Percentiles rank a stretch among this genome's conserved stretches.
These are phyloP conservation scores for Aspergillus niger DNA, from an alignment of 2,329 filamentous ascomycete genomes.

Conservation along the genomic window DNA sequence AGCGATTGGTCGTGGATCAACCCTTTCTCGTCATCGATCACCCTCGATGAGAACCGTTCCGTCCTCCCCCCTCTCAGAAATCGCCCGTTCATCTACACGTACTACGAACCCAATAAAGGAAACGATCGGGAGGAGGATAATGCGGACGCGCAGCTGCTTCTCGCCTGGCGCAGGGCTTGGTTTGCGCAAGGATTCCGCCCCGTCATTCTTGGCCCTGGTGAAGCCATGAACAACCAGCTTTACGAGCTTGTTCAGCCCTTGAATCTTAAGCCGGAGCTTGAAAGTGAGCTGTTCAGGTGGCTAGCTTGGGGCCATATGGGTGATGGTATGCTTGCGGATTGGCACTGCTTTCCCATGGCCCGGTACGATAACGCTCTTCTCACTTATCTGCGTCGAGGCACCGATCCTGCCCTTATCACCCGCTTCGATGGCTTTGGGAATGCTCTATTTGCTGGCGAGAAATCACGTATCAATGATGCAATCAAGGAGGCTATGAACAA, in stretches of 20 bases:
- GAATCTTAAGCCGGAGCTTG: conserved; percentile 62
- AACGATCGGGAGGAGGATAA: conserved; percentile 66
- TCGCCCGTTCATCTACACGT: conserved; percentile 82
- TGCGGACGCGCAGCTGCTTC: conserved; percentile 75
- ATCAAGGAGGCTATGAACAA: conserved; percentile 63
- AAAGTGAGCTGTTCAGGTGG: conserved; percentile 77
- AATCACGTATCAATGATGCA: conserved; percentile 62
- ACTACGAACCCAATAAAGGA: conserved; percentile 71
- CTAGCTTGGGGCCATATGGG: conserved; percentile 92
- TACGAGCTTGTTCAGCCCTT: conserved; percentile 68
- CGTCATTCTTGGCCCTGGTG: conserved; percentile 73
- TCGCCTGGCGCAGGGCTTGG: conserved; percentile 91
- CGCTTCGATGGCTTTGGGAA: conserved; percentile 71
- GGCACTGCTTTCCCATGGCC: conserved; percentile 83
- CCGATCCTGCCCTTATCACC: conserved; percentile 69
- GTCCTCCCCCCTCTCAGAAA: conserved; percentile 75
- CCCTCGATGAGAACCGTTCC: conserved; percentile 77
- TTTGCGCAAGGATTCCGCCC: conserved; percentile 92
- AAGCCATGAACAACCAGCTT: conserved; percentile 79
- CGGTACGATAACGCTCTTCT: conserved; percentile 71
- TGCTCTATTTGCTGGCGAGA: conserved; percentile 72
- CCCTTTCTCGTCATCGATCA: conserved; percentile 80
- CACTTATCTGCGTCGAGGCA: conserved; percentile 70
- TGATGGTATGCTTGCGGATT: conserved; percentile 76
- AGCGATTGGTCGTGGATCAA: conserved; percentile 87